Conservation (phyloP, 306 rosid species). For the Cucurbita maxima region DNA sequence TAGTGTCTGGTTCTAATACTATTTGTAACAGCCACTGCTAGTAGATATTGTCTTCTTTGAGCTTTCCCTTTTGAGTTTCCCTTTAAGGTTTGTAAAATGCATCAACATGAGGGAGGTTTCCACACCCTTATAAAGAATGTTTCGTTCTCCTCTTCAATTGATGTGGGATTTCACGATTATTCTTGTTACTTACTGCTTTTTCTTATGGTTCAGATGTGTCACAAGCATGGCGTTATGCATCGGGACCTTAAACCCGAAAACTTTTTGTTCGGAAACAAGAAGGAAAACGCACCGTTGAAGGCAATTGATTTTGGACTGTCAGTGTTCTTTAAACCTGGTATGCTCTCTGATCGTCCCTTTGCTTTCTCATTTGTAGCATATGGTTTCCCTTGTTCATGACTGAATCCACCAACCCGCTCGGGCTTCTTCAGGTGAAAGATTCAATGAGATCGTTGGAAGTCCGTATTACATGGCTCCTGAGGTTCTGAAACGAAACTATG, state of each 20-base stretch:
- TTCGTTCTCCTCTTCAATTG: no score
- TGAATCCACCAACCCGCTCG: background rate
- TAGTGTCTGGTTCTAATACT: no score
- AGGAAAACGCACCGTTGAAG: slow-evolving; percentile 70
- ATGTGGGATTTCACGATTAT: no score
- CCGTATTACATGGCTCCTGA: slow-evolving; percentile 99
- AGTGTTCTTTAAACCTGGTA: slow-evolving; percentile 85
- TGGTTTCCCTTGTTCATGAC: background rate
- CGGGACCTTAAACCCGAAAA: slow-evolving; percentile 95
- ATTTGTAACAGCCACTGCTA: no score
- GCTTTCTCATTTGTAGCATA: background rate
- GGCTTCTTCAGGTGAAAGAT: slow-evolving; percentile 49
- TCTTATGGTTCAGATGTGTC: slow-evolving; percentile 50
- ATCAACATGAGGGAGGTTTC: no score
- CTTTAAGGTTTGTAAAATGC: no score
- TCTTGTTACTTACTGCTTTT: background rate
- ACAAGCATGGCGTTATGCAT: slow-evolving; percentile 92
- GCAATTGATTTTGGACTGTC: slow-evolving; percentile 95
- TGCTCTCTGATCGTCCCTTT: background rate
- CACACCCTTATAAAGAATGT: no score
- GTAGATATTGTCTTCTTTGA: no score
- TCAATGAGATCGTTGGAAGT: slow-evolving; percentile 90
- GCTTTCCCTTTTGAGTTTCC: no score
- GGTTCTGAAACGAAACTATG: slow-evolving; percentile 70
- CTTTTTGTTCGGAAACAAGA: slow-evolving; percentile 79